phyloP scores from a whole-genome alignment of 441 rosid species.

The Populus trichocarpa region DNA sequence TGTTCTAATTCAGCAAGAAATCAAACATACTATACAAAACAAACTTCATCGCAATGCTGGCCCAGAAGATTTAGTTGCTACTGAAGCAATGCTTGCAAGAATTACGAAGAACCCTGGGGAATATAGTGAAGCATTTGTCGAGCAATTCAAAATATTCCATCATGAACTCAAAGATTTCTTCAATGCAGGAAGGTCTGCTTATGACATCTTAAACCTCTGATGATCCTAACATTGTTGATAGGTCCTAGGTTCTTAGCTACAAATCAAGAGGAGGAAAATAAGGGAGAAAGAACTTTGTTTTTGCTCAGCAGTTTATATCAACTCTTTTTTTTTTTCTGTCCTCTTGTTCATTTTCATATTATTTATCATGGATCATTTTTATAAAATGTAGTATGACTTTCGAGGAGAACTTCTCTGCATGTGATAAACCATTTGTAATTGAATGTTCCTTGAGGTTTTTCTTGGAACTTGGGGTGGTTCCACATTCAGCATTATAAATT shows the following conservation, averaged over 20 bases:
- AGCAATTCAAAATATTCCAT: conserved; percentile 88
- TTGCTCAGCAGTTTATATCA: neutral
- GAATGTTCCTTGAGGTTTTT: neutral
- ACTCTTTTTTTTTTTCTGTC: neutral
- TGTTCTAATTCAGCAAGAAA: conserved; percentile 72
- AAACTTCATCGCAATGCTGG: conserved; percentile 98
- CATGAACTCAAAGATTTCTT: conserved; percentile 94
- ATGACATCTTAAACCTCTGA: conserved; percentile 7
- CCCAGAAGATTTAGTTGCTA: conserved; percentile 95
- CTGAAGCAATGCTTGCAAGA: conserved; percentile 95
- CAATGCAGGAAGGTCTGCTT: conserved; percentile 93
- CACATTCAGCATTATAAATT: neutral
- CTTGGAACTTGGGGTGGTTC: neutral
- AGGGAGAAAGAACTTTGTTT: neutral
- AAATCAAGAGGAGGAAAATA: neutral
- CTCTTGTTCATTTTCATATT: neutral
- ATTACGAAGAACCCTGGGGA: conserved; percentile 80
- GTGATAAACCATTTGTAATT: neutral
- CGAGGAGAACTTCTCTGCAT: neutral
- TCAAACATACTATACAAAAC: conserved; percentile 95
- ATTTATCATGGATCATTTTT: neutral
- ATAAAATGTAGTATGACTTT: neutral
- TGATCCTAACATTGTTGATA: neutral
- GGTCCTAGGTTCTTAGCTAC: neutral
- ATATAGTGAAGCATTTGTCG: conserved; percentile 85